A percentile compares a stretch with the other conserved stretches of the same genome.
Evolutionary conservation across 2,329 filamentous ascomycete genomes (phyloP).

Genomic region (Microascus cirrosus): DNA sequence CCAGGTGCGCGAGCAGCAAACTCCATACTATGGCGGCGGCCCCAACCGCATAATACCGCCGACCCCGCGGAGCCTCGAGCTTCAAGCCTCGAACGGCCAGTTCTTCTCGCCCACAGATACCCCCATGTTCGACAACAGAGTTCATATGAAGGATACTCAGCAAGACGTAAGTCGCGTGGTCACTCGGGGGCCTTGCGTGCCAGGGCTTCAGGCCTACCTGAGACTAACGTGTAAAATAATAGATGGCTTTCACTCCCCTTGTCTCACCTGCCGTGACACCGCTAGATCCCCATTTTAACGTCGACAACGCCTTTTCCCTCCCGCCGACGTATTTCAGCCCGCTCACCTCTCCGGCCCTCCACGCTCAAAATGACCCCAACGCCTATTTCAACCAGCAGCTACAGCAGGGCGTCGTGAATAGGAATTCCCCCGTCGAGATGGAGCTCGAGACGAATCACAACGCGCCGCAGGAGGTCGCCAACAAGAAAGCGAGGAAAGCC

Average conservation of each 20-base stretch:
- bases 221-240: slow-evolving; percentile 8
- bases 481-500: slow-evolving; percentile 43
- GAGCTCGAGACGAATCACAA: slow-evolving; percentile 48
- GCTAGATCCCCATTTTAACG: slow-evolving; percentile 58
- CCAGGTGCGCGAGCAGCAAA: slow-evolving; percentile 45
- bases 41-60: slow-evolving; percentile 58
- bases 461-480: slow-evolving; percentile 32
- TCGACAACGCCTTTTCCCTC: slow-evolving; percentile 47
- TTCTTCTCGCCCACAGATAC: slow-evolving; percentile 48
- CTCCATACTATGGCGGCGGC: slow-evolving; percentile 39
- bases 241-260: slow-evolving; percentile 70
- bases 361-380: slow-evolving; percentile 52
- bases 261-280: slow-evolving; percentile 79
- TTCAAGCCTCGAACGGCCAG: slow-evolving; percentile 48
- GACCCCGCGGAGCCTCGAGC: slow-evolving; percentile 71
- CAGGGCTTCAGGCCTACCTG: slow-evolving; percentile 10
- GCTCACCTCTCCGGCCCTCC: slow-evolving; percentile 68
- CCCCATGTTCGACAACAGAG: slow-evolving; percentile 48
- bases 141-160: slow-evolving; percentile 58
- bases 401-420: slow-evolving; percentile 28
- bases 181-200: neutral
- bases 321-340: slow-evolving; percentile 73
- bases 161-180: slow-evolving; percentile 42
- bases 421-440: slow-evolving; percentile 47
- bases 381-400: slow-evolving; percentile 28